Percentiles rank a stretch among this genome's conserved stretches.
Conservation (phyloP, 371 early-diverging fungal species). For the Conidiobolus incongruus region DNA sequence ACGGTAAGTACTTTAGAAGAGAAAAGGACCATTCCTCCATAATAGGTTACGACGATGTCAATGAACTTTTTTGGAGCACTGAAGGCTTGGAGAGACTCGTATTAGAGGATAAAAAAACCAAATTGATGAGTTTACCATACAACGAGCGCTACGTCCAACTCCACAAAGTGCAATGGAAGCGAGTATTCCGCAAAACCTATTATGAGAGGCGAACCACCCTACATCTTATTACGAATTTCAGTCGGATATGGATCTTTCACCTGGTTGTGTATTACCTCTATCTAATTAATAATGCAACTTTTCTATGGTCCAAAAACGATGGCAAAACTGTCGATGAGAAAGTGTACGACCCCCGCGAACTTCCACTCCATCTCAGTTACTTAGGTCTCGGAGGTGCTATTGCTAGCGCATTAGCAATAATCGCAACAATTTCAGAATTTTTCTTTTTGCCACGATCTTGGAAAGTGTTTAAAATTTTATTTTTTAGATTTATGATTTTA, state of each 20-base stretch:
- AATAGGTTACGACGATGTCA: conserved; percentile 81
- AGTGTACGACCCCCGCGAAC: conserved; percentile 18
- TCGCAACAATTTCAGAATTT: conserved; percentile 43
- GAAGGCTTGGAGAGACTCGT: conserved; percentile 33
- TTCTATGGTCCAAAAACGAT: conserved; percentile 41
- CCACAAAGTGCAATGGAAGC: conserved; percentile 41
- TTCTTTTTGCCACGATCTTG: conserved; percentile 38
- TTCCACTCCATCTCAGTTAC: conserved; percentile 48
- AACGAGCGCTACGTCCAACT: conserved; percentile 40
- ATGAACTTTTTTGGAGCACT: conserved; percentile 68
- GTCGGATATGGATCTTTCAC: conserved; percentile 73
- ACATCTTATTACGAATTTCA: conserved; percentile 69
- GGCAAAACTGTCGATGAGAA: neutral
- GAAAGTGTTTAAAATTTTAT: conserved; percentile 26
- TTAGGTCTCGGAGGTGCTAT: conserved; percentile 44
- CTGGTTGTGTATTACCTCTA: conserved; percentile 64
- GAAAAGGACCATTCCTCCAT: conserved; percentile 59
- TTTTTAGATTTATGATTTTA: conserved; percentile 31
- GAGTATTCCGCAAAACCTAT: conserved; percentile 61
- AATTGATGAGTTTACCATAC: conserved; percentile 28
- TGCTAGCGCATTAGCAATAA: conserved; percentile 35
- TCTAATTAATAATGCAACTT: conserved; percentile 35
- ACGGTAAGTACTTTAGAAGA: conserved; percentile 43
- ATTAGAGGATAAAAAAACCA: conserved; percentile 18
- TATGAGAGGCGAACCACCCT: conserved; percentile 65